These are phyloP conservation scores for Hysterium pulicare DNA, from an alignment of 2,329 filamentous ascomycete genomes.

Conservation along the genomic window DNA sequence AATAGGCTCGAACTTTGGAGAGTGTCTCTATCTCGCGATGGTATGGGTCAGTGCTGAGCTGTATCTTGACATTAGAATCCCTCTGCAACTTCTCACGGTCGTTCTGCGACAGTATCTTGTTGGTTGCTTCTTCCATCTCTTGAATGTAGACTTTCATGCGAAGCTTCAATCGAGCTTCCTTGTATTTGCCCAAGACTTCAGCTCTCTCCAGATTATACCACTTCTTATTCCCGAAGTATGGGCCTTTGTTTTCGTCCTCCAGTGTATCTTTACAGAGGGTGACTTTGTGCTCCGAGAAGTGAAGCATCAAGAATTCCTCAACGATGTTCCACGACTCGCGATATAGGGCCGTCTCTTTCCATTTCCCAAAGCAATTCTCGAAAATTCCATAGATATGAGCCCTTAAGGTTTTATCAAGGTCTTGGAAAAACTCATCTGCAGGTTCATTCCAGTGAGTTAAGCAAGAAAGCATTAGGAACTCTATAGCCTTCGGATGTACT, in stretches of 20 bases:
- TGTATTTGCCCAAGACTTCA: conserved; percentile 17
- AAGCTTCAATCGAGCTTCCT: conserved; percentile 18
- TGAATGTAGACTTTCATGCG: conserved; percentile 27
- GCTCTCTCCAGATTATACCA: conserved; percentile 17
- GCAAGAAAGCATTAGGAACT: conserved; percentile 25
- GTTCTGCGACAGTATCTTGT: conserved; percentile 9
- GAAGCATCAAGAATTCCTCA: conserved; percentile 19
- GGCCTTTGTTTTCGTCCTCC: conserved; percentile 30
- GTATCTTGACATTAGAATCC: conserved; percentile 13
- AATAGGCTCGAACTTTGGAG: conserved; percentile 65
- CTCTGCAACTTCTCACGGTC: conserved; percentile 31
- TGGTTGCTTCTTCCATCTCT: conserved; percentile 10
- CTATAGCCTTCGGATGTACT: conserved; percentile 32
- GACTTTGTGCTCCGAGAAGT: conserved; percentile 23
- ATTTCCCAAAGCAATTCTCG: conserved; percentile 24
- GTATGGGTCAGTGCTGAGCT: conserved; percentile 58
- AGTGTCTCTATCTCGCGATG: conserved; percentile 60
- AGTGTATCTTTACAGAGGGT: conserved; percentile 24
- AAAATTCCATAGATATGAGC: conserved; percentile 21
- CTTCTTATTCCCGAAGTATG: conserved; percentile 31
- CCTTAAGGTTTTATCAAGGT: conserved; percentile 12
- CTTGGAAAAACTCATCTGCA: conserved; percentile 23
- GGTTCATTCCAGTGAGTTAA: conserved; percentile 30
- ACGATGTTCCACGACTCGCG: conserved; percentile 20
- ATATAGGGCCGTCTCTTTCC: conserved; percentile 29